These are phyloP conservation scores for Multifurca ochricompacta DNA, from an alignment of 768 basidiomycete genomes.

Conservation along the genomic window DNA sequence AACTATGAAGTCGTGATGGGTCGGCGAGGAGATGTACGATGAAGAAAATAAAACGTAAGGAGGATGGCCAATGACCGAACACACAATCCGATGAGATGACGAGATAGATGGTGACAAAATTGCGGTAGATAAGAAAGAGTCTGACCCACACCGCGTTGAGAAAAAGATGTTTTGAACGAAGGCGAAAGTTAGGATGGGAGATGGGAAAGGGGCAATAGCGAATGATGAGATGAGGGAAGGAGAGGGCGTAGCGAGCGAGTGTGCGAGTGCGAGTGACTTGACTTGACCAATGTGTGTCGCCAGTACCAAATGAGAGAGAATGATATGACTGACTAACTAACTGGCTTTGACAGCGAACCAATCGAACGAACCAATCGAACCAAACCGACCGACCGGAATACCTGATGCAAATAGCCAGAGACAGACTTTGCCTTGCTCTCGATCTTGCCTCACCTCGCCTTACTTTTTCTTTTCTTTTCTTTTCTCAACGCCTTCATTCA, in stretches of 20 bases:
- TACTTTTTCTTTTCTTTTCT: neutral
- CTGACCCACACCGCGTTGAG: neutral
- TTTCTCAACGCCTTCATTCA: too few relatives aligned
- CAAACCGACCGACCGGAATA: neutral
- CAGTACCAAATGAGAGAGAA: neutral
- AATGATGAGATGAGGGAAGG: slow-evolving; percentile 29
- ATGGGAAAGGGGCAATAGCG: slow-evolving; percentile 22
- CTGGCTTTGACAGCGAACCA: too few relatives aligned
- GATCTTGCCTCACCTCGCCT: neutral
- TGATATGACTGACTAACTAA: too few relatives aligned
- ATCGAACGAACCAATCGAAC: too few relatives aligned
- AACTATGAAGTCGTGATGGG: neutral
- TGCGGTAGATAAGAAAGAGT: neutral
- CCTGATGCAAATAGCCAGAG: too few relatives aligned
- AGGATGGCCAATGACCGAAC: neutral
- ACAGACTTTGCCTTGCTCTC: too few relatives aligned
- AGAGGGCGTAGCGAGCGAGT: slow-evolving; percentile 26
- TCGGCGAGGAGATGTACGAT: neutral
- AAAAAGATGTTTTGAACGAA: neutral
- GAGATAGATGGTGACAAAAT: neutral
- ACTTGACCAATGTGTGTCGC: too few relatives aligned
- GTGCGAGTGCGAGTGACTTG: too few relatives aligned
- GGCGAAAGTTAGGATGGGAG: neutral
- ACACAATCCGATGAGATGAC: neutral
- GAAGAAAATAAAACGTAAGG: neutral